Evolutionary conservation across 2,329 filamentous ascomycete species (phyloP).

Genomic region (Trichoderma harzianum): DNA sequence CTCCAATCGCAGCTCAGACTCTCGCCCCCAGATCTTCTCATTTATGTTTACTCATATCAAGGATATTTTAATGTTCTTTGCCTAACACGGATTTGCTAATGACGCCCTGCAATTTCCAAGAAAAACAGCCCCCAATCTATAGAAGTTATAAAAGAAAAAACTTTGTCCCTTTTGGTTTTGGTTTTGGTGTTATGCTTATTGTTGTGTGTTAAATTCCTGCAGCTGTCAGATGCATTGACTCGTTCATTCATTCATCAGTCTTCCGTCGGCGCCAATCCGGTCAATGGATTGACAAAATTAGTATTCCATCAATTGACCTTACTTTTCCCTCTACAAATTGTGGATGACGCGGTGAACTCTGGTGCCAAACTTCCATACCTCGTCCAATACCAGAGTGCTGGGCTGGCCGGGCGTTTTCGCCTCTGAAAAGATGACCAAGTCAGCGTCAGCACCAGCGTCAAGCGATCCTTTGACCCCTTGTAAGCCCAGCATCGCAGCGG

Average conservation of each 20-base stretch:
- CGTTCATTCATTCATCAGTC: neutral
- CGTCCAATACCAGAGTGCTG: slow-evolving; percentile 60
- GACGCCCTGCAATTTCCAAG: slow-evolving; percentile 10
- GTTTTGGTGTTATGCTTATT: neutral
- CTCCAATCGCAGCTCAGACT: neutral
- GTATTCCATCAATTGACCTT: neutral
- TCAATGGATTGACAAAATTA: neutral
- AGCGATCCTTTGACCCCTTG: slow-evolving; percentile 64
- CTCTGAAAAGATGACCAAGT: slow-evolving; percentile 66
- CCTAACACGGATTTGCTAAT: neutral
- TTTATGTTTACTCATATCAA: neutral
- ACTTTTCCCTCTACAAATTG: neutral
- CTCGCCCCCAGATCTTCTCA: neutral
- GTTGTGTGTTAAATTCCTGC: neutral
- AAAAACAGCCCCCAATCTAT: slow-evolving; percentile 1
- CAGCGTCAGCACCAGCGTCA: slow-evolving; percentile 61
- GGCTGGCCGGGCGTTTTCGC: slow-evolving; percentile 45
- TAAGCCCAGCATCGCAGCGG: slow-evolving; percentile 72
- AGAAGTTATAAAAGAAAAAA: neutral
- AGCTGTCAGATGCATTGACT: neutral
- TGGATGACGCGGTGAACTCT: slow-evolving; percentile 38
- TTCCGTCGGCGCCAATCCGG: neutral
- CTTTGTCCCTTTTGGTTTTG: neutral
- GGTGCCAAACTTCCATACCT: slow-evolving; percentile 76
- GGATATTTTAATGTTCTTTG: neutral